A percentile compares a stretch with the other conserved stretches of the same genome.
Conservation (phyloP, 2,329 filamentous ascomycete genomes). For the Lasiodiplodia sp. region DNA sequence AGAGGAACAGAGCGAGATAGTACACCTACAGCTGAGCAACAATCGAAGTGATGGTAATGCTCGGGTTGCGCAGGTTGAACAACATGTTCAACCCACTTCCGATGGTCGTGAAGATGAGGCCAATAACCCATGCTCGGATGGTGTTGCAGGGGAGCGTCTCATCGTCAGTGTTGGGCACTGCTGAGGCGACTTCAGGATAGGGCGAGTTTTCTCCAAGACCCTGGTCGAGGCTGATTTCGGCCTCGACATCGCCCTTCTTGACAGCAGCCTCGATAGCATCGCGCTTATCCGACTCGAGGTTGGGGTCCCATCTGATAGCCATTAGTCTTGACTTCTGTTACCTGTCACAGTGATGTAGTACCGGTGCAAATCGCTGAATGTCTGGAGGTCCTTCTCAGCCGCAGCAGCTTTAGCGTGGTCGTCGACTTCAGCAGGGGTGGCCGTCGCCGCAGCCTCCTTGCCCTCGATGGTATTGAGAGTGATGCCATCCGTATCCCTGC, state of each 20-base stretch:
- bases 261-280: constrained; percentile 32
- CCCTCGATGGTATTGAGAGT: constrained; percentile 11
- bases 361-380: constrained; percentile 24
- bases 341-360: background rate
- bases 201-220: constrained; percentile 34
- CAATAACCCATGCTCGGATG: constrained; percentile 39
- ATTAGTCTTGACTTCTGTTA: background rate
- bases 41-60: constrained; percentile 35
- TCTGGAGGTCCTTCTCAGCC: constrained; percentile 24
- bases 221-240: constrained; percentile 33
- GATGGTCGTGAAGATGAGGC: constrained; percentile 39
- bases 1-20: background rate
- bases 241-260: constrained; percentile 40
- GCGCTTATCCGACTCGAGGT: constrained; percentile 30
- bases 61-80: constrained; percentile 41
- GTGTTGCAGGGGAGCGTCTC: constrained; percentile 30
- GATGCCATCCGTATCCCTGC: constrained; percentile 14
- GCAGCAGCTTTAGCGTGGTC: constrained; percentile 7
- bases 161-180: constrained; percentile 30
- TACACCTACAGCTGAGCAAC: constrained; percentile 46
- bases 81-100: constrained; percentile 39
- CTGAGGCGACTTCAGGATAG: constrained; percentile 33
- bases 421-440: background rate
- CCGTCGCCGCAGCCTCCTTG: constrained; percentile 12
- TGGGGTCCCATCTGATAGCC: constrained; percentile 26